A percentile compares a stretch with the other conserved stretches of the same genome.
phyloP scores from a whole-genome alignment of 345 rosid genomes.

The Geranium rotundifolium region DNA sequence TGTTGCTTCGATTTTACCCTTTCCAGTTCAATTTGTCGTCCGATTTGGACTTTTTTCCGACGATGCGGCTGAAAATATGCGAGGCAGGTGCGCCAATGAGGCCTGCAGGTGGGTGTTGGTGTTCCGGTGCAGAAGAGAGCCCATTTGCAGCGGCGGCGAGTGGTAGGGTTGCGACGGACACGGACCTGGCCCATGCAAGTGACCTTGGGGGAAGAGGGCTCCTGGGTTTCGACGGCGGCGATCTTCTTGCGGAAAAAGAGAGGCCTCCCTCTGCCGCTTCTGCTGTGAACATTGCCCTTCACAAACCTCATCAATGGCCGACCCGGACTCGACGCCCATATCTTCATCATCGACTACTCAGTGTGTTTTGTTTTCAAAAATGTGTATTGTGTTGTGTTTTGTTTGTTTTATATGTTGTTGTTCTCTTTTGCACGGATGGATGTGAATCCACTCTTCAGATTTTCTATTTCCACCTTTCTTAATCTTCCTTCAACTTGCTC shows the following conservation, averaged over 20 bases:
- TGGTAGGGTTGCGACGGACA: slow-evolving; percentile 37
- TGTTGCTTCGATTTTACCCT: neutral
- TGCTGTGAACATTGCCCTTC: slow-evolving; percentile 52
- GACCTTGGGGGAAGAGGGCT: slow-evolving; percentile 90
- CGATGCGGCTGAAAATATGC: neutral
- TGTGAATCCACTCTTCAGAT: no score
- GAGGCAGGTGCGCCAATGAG: neutral
- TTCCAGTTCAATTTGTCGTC: neutral
- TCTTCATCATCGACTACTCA: slow-evolving; percentile 54
- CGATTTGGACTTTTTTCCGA: neutral
- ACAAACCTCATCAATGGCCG: slow-evolving; percentile 85
- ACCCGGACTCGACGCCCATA: slow-evolving; percentile 71
- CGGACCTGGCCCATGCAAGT: slow-evolving; percentile 98
- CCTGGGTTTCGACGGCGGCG: slow-evolving; percentile 53
- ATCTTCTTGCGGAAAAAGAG: slow-evolving; percentile 57
- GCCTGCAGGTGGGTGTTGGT: neutral
- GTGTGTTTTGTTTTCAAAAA: no score
- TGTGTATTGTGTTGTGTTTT: no score
- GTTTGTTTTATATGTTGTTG: no score
- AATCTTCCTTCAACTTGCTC: no score
- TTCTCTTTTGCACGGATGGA: no score
- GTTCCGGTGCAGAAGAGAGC: neutral
- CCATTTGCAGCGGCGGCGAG: neutral
- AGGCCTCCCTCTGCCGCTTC: slow-evolving; percentile 66
- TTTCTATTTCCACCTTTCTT: no score